Evolutionary conservation across 2,329 filamentous ascomycete genomes (phyloP), one percentile per base, ranked within the genome.

Genomic region (Ceratocystis cubensis): DNA sequence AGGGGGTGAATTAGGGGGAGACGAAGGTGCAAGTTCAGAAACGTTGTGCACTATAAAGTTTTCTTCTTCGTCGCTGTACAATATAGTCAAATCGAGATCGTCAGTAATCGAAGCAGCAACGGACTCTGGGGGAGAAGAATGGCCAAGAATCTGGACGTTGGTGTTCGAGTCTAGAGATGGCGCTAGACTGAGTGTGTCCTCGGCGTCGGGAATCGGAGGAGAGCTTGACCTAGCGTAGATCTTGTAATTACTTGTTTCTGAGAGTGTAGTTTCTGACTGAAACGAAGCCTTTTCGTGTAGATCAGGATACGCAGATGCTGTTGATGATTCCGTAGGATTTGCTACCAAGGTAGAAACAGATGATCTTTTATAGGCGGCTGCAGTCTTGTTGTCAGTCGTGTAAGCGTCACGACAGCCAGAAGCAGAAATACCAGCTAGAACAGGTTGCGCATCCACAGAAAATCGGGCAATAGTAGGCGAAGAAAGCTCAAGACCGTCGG

Each of bases 221-320:
- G 79, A 79, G 70, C 78, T 81, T 66, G 78, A 78, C 46, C 67
- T 65, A 10, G 75, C 77, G 70, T 82, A 79, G 22, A 82, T 75
- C 71, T 82, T 80, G 77, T 82, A 82, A 71, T 85, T 84, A 57
- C 79, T 78, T 17, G 75, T 77, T 50, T 82, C 80, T 17, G 80
- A 80, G 2, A 76, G 69, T 2, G 80, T 81, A 10, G 80, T 80
- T 57, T 73, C 75, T 10, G 66, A 69, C 48, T 68, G 63, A 46
- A 69, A 61, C 13, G 67, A 68, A 22, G 67, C 56, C 61, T 68
- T 68, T 30, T 64, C 67, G 53, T 68, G 61, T 17, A 68, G 41
- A 59, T 66, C 64, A 44, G 64, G 67, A 62, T 61, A 65, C 28
- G 53, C 67, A 41, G 64, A 20, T 17, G 17, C 22, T 25, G 10